Percentiles rank a stretch among this genome's conserved stretches.
Evolutionary conservation across 306 rosid genomes (phyloP).

Genomic region (Gastrolobium villosum): DNA sequence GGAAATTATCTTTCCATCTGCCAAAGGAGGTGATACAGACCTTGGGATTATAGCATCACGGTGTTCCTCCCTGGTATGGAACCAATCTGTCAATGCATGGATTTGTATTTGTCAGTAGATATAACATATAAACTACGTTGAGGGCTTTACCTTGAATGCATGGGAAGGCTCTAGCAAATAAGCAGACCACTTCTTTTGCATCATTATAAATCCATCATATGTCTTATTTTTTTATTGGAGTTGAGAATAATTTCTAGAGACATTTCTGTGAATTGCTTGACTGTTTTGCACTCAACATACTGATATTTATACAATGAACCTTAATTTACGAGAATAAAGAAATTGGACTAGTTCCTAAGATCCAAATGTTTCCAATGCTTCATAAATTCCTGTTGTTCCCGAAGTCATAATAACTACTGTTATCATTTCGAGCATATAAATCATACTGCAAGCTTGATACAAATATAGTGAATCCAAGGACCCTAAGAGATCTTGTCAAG

Average conservation of each 20-base stretch:
- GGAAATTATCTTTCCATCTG: slow-evolving; percentile 80
- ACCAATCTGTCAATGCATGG: slow-evolving; percentile 23
- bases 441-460: neutral
- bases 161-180: slow-evolving; percentile 14
- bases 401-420: neutral
- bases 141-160: slow-evolving; percentile 31
- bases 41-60: slow-evolving; percentile 66
- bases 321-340: neutral
- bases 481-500: no score
- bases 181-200: neutral
- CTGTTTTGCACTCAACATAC: neutral
- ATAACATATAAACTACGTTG: slow-evolving; percentile 32
- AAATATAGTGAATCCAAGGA: no score
- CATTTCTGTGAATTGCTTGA: neutral
- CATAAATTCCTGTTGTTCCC: neutral
- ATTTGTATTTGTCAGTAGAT: slow-evolving; percentile 27
- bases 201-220: slow-evolving; percentile 7
- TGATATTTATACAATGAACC: neutral
- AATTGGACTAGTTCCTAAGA: neutral
- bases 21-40: slow-evolving; percentile 67
- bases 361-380: neutral
- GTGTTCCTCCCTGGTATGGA: slow-evolving; percentile 87
- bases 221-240: neutral
- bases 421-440: neutral
- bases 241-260: slow-evolving; percentile 8